Conservation (phyloP, 345 rosid species). For the Eucalyptus polyanthemos region DNA sequence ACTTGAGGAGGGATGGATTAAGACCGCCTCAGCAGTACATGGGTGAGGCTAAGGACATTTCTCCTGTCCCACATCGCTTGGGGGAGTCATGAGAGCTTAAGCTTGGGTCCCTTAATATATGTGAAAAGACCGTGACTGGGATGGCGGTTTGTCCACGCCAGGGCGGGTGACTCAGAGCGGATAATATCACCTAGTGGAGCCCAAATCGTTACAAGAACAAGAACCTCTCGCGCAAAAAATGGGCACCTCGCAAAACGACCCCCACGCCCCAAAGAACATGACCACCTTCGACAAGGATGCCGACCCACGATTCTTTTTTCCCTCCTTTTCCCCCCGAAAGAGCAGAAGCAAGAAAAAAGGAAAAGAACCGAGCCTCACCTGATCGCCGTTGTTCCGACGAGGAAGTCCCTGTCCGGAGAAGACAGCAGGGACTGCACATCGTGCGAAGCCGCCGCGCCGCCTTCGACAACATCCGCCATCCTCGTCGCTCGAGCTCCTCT, state of each 20-base stretch:
- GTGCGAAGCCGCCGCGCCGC: background rate
- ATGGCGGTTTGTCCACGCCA: too few species aligned
- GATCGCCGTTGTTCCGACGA: constrained; percentile 52
- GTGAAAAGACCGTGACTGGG: too few species aligned
- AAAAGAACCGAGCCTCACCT: constrained; percentile 4
- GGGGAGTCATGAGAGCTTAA: too few species aligned
- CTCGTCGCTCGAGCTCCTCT: background rate
- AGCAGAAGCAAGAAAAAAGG: background rate
- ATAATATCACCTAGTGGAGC: too few species aligned
- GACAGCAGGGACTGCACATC: constrained; percentile 16
- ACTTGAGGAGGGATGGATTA: too few species aligned
- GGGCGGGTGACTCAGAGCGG: too few species aligned
- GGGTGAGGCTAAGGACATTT: too few species aligned
- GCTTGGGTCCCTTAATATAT: too few species aligned
- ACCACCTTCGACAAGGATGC: background rate
- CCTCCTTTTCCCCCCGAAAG: background rate
- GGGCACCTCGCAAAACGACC: background rate
- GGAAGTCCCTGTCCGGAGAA: constrained; percentile 47
- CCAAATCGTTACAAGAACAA: background rate
- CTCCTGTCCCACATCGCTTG: too few species aligned
- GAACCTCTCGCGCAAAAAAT: background rate
- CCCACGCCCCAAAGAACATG: background rate
- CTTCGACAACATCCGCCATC: background rate
- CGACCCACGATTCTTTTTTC: background rate
- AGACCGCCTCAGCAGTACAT: too few species aligned